Evolutionary conservation across 2,329 filamentous ascomycete species (phyloP).

Genomic region (Xylariaceae sp.): DNA sequence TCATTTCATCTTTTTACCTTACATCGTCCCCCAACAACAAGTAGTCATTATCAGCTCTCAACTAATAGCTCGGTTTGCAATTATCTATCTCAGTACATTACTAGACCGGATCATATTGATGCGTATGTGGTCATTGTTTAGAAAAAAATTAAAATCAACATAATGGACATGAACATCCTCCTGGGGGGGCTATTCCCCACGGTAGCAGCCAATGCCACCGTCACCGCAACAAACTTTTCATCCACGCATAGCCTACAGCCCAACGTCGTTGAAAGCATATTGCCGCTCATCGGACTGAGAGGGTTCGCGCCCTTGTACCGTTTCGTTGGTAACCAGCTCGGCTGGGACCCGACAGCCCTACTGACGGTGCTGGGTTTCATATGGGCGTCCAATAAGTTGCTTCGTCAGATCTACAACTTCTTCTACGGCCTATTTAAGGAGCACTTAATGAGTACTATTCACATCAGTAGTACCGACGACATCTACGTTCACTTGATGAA

Average conservation of each 20-base stretch:
- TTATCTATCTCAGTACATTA: too few species aligned
- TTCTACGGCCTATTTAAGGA: constrained; percentile 47
- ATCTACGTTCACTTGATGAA: constrained; percentile 65
- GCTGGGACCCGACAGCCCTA: constrained; percentile 55
- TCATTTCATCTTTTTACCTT: neutral
- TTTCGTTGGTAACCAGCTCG: constrained; percentile 51
- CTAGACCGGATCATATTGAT: too few species aligned
- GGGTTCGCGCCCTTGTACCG: constrained; percentile 53
- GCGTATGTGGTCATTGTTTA: too few species aligned
- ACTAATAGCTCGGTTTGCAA: too few species aligned
- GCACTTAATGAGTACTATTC: constrained; percentile 58
- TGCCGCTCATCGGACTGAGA: constrained; percentile 51
- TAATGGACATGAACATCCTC: constrained; percentile 33
- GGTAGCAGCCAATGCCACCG: constrained; percentile 28
- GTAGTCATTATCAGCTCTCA: too few species aligned
- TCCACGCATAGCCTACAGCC: constrained; percentile 18
- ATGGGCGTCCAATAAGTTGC: constrained; percentile 53
- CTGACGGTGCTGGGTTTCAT: constrained; percentile 53
- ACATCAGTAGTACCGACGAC: constrained; percentile 60
- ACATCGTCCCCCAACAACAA: too few species aligned
- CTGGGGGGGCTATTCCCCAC: constrained; percentile 29
- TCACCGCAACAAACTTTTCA: constrained; percentile 20
- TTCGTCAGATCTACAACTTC: constrained; percentile 44
- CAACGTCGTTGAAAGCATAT: constrained; percentile 47
- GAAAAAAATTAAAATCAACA: too few species aligned